Conservation (phyloP, 2,329 filamentous ascomycete species). For the Aspergillus vadensis region DNA sequence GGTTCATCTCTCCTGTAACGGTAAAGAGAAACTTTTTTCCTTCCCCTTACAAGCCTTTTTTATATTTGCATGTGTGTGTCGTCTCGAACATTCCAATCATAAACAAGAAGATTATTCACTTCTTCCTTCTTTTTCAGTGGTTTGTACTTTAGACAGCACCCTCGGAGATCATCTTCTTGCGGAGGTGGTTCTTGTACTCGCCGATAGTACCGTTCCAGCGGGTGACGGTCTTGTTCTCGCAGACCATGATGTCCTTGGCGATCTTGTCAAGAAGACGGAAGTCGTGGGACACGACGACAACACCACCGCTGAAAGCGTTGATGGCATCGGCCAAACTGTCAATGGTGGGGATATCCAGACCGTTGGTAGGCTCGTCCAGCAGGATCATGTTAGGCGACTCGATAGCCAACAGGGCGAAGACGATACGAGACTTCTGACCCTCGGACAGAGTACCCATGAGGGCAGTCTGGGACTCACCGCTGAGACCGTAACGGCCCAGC, state of each 20-base stretch:
- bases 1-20: slow-evolving; percentile 25
- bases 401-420: slow-evolving; percentile 94
- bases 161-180: slow-evolving; percentile 95
- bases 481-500: slow-evolving; percentile 90
- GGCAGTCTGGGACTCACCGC: slow-evolving; percentile 90
- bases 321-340: slow-evolving; percentile 97
- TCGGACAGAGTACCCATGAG: slow-evolving; percentile 98
- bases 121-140: not conserved
- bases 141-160: slow-evolving; percentile 71
- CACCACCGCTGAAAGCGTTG: slow-evolving; percentile 93
- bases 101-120: slow-evolving; percentile 16
- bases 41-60: slow-evolving; percentile 18
- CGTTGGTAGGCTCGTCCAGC: slow-evolving; percentile 98
- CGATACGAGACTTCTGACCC: slow-evolving; percentile 96
- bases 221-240: slow-evolving; percentile 93
- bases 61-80: slow-evolving; percentile 23
- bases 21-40: slow-evolving; percentile 18
- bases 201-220: slow-evolving; percentile 87
- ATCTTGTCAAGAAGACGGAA: slow-evolving; percentile 99
- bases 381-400: slow-evolving; percentile 97
- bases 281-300: slow-evolving; percentile 97
- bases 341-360: slow-evolving; percentile 97
- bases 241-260: slow-evolving; percentile 98
- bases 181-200: slow-evolving; percentile 96
- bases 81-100: slow-evolving; percentile 38